Conservation (phyloP, 371 early-diverging fungal species). For the Zychaea mexicana region DNA sequence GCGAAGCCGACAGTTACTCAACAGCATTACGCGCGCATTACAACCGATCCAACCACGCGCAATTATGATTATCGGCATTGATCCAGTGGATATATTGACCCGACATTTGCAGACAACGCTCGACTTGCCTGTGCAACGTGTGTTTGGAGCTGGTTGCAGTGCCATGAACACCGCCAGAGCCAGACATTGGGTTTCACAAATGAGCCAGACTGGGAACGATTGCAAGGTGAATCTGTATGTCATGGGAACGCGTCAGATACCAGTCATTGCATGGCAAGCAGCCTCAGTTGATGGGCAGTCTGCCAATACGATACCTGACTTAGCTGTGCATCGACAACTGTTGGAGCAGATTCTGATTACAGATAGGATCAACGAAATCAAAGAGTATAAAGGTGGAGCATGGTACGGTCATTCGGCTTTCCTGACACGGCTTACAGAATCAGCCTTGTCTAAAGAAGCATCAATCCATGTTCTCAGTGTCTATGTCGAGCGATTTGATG, state of each 20-base stretch:
- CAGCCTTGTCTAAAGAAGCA: slow-evolving; percentile 48
- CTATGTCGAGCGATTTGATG: slow-evolving; percentile 58
- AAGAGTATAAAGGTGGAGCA: slow-evolving; percentile 78
- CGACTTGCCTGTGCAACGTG: slow-evolving; percentile 67
- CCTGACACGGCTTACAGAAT: slow-evolving; percentile 58
- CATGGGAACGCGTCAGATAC: slow-evolving; percentile 77
- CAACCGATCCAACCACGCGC: slow-evolving; percentile 66
- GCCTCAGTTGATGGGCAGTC: slow-evolving; percentile 67
- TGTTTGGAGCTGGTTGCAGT: slow-evolving; percentile 80
- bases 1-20: slow-evolving; percentile 72
- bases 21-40: slow-evolving; percentile 63
- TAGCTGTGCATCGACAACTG: slow-evolving; percentile 36
- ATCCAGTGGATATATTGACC: slow-evolving; percentile 82
- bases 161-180: slow-evolving; percentile 71
- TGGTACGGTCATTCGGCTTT: slow-evolving; percentile 81
- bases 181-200: slow-evolving; percentile 52
- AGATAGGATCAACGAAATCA: slow-evolving; percentile 70
- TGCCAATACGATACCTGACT: slow-evolving; percentile 49
- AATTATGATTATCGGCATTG: slow-evolving; percentile 69
- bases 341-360: slow-evolving; percentile 54
- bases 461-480: slow-evolving; percentile 62
- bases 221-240: slow-evolving; percentile 46
- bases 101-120: slow-evolving; percentile 70
- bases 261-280: slow-evolving; percentile 72
- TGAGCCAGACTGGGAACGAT: slow-evolving; percentile 28